Percentiles rank a stretch among this genome's conserved stretches.
phyloP scores from a whole-genome alignment of 345 rosid genomes.

The Alliaria petiolata region DNA sequence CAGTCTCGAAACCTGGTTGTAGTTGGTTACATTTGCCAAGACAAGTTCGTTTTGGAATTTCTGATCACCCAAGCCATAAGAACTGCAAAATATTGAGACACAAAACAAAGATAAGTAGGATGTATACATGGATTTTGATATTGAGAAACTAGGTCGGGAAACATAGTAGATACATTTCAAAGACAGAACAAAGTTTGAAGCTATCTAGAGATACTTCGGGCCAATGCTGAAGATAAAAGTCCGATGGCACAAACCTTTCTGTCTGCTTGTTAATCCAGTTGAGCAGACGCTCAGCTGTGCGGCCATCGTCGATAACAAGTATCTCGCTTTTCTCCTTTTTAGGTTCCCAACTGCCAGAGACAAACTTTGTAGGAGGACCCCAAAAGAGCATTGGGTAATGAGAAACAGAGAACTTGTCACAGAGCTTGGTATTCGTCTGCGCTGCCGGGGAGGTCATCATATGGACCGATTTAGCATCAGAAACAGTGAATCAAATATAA shows the following conservation, averaged over 20 bases:
- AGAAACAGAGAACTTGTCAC: slow-evolving; percentile 75
- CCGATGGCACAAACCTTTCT: slow-evolving; percentile 56
- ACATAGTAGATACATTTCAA: not conserved
- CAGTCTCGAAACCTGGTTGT: slow-evolving; percentile 54
- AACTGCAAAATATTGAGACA: slow-evolving; percentile 44
- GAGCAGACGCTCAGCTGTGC: slow-evolving; percentile 84
- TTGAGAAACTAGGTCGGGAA: not conserved
- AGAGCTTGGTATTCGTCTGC: slow-evolving; percentile 85
- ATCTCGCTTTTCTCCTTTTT: slow-evolving; percentile 56
- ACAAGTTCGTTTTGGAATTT: slow-evolving; percentile 78
- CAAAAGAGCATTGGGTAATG: slow-evolving; percentile 96
- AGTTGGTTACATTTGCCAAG: slow-evolving; percentile 60
- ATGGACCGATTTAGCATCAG: slow-evolving; percentile 17
- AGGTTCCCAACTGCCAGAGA: slow-evolving; percentile 55
- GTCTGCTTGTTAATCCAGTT: slow-evolving; percentile 87
- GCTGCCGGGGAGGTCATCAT: slow-evolving; percentile 68
- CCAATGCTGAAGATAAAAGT: not conserved
- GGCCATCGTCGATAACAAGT: slow-evolving; percentile 56
- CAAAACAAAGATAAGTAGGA: not conserved
- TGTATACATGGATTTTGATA: not conserved
- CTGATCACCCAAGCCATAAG: slow-evolving; percentile 75
- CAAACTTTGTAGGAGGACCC: slow-evolving; percentile 73
- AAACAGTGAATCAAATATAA: not conserved
- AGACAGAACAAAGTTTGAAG: not conserved
- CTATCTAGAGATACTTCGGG: too few relatives aligned